phyloP scores from a whole-genome alignment of 495 filamentous ascomycete genomes.

The Penicillium verhagenii region DNA sequence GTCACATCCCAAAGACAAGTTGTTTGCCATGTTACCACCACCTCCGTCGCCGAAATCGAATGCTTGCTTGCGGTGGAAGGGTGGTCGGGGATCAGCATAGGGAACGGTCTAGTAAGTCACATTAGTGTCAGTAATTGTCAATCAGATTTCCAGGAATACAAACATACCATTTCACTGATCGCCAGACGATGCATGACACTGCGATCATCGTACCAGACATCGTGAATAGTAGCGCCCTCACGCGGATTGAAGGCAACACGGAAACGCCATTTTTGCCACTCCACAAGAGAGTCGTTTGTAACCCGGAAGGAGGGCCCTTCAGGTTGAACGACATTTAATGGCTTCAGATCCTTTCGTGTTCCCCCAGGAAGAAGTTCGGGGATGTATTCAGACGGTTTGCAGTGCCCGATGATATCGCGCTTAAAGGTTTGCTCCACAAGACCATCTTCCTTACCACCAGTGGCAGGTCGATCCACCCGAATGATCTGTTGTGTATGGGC shows the following conservation, averaged over 20 bases:
- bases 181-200: constrained; percentile 69
- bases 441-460: constrained; percentile 44
- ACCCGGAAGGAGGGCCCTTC: constrained; percentile 72
- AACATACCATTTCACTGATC: constrained; percentile 66
- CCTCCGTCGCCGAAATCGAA: constrained; percentile 74
- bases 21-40: constrained; percentile 67
- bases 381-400: constrained; percentile 62
- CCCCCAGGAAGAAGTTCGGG: constrained; percentile 58
- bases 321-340: constrained; percentile 74
- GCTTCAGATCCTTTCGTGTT: constrained; percentile 71
- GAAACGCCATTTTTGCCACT: constrained; percentile 73
- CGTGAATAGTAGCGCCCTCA: constrained; percentile 68
- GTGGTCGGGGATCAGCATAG: constrained; percentile 61
- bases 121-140: background rate
- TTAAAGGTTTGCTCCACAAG: constrained; percentile 40
- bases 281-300: constrained; percentile 49
- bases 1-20: constrained; percentile 67
- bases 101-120: constrained; percentile 59
- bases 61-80: constrained; percentile 68
- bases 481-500: constrained; percentile 65
- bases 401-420: constrained; percentile 51
- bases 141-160: background rate
- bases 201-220: constrained; percentile 71
- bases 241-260: constrained; percentile 65
- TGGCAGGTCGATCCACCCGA: constrained; percentile 50